phyloP scores from a whole-genome alignment of 2,329 filamentous ascomycete genomes.

The Talaromyces sp. region DNA sequence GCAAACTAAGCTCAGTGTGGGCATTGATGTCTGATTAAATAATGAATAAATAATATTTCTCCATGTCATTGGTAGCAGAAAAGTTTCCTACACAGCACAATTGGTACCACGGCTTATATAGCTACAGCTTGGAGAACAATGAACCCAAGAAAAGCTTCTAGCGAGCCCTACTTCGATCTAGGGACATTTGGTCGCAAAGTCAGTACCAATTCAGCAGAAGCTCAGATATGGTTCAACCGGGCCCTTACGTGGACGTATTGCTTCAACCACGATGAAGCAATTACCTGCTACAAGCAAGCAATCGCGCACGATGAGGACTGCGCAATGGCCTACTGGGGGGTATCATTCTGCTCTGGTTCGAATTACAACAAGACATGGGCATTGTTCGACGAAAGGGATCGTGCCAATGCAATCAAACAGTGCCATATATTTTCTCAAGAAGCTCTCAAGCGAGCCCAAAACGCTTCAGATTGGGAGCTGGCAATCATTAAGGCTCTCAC shows the following conservation, averaged over 20 bases:
- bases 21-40: neutral
- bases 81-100: neutral
- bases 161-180: conserved; percentile 29
- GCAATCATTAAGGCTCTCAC: conserved; percentile 17
- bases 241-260: conserved; percentile 35
- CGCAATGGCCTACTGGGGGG: conserved; percentile 43
- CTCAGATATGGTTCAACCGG: conserved; percentile 36
- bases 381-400: conserved; percentile 41
- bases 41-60: neutral
- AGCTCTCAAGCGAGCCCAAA: conserved; percentile 43
- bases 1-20: neutral
- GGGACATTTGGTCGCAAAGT: conserved; percentile 32
- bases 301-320: conserved; percentile 30
- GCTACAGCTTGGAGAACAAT: conserved; percentile 7
- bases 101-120: neutral
- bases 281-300: conserved; percentile 32
- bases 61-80: neutral
- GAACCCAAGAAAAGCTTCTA: conserved; percentile 12
- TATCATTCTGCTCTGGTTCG: conserved; percentile 46
- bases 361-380: conserved; percentile 54
- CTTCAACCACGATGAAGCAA: conserved; percentile 39
- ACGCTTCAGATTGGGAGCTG: conserved; percentile 22
- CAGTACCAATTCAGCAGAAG: conserved; percentile 23
- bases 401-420: conserved; percentile 38
- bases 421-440: conserved; percentile 33